Evolutionary conservation across 1,284 basidiomycete genomes (phyloP), one percentile per base, ranked within the genome.

Genomic region (Ustilago trichophora): DNA sequence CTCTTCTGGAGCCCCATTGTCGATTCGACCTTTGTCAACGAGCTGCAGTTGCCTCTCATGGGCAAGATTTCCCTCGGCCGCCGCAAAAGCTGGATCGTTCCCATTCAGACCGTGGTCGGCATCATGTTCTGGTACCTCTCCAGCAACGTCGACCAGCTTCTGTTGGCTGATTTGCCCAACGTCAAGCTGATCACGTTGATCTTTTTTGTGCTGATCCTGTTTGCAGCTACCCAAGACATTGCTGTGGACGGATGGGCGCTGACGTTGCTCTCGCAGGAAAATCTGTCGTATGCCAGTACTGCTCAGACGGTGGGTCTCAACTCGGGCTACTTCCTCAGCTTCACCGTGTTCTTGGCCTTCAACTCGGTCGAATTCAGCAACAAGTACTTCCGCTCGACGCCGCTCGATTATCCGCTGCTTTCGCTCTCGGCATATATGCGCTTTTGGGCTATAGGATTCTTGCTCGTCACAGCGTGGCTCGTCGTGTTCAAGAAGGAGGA

Each of bases 201-300:
- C 34, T 99, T 98, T 78, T 93, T 93, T 15, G 87, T 88, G 8
- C 87, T 99, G 33, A 94, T 70, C 25, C 87, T 94, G 62, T 91
- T 98, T 72, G 95, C 96, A 15, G 96, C 96, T 6, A 98, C 96
- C 0, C 96, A 99, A 91, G 95, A 98, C 82, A 98, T 98, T 66
- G 95, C 95, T 41, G 95, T 98, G 16, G 95, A 98, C 78, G 95
- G 93, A 34, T 99, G 96, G 96, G 96, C 96, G 8, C 86, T 98
- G 49, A 98, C 93, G 3, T 87, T 99, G 37, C 88, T 99, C 49
- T 98, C 95, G 2, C 89, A 93, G 64, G 93, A 95, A 66, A 96
- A 94, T 79, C 84, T 98, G 34, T 92, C 93, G 18, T 99, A 96
- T 78, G 96, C 96, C 6, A 95, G 92, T 22, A 98, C 95, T 4